Conservation (phyloP, 306 rosid species). For the Phaseolus lunatus region DNA sequence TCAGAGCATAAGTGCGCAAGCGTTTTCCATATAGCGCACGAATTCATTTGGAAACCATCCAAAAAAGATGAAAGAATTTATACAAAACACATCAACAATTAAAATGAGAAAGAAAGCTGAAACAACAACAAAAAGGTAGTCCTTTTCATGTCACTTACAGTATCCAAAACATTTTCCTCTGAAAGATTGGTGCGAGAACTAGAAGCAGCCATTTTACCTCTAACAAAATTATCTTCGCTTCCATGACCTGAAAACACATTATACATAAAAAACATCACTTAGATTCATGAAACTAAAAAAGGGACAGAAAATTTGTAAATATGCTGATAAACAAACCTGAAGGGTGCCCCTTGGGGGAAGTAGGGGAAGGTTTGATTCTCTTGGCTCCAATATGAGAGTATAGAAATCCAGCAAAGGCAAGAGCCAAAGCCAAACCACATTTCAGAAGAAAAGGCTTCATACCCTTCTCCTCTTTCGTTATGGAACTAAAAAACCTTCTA, state of each 20-base stretch:
- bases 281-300: background rate
- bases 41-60: constrained; percentile 9
- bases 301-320: background rate
- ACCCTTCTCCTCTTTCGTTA: constrained; percentile 54
- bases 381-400: constrained; percentile 60
- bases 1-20: background rate
- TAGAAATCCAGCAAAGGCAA: constrained; percentile 80
- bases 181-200: constrained; percentile 48
- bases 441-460: constrained; percentile 69
- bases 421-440: constrained; percentile 78
- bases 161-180: constrained; percentile 43
- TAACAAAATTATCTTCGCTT: constrained; percentile 42
- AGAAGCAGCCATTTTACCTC: constrained; percentile 48
- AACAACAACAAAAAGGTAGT: background rate
- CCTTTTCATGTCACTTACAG: constrained; percentile 35
- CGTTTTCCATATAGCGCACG: background rate
- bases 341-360: constrained; percentile 50
- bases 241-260: constrained; percentile 46
- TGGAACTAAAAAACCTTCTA: constrained; percentile 30
- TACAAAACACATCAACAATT: background rate
- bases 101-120: background rate
- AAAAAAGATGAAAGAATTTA: background rate
- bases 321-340: constrained; percentile 54
- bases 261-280: constrained; percentile 36
- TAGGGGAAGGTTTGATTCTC: constrained; percentile 54